Base-by-base conservation (phyloP, 306 rosid genomes). In the Cucurbita moschata region DNA sequence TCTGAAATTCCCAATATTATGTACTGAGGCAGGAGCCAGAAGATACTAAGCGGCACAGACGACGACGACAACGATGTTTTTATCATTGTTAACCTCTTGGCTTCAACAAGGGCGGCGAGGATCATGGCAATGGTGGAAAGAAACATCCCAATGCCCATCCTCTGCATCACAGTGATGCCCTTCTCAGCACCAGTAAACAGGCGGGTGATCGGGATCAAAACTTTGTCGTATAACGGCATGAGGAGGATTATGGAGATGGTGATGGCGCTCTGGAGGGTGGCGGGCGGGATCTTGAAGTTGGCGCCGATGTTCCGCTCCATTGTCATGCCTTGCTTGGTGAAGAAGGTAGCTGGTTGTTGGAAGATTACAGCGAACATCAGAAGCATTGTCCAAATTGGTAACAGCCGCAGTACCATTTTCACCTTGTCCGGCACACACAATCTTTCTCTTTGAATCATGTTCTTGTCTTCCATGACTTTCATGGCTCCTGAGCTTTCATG, bases 111-210 rank as follows among this genome's bases (percentile, higher is more conserved):
- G 2, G 97, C 97, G 4, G 99, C 99, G 0, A 86, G 75, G 40
- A 79, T 26, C 99, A 94, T 89, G 18, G 99, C 96, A 76, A 88
- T 75, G 82, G 89, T 76, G 5, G 99, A 91, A n/a, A 86, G 87
- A 15, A 86, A 84, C 91, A 94, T 94, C n/a, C 99, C 97, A 9
- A 87, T 81, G 72, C 99, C 99, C 97, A 94, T 94, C 47, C 99
- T 85, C 51, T 91, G 96, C 88, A 82, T 85, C 4, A 91, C 96
- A 16, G 60, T 90, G 77, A 94, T 84, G 8, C 97, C 96, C 79
- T 83, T 86, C 50, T 86, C 80, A 26, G 80, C 76, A 4, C 85
- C 79, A 0, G 92, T 91, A 1, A 91, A 57, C 10, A 84, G 16
- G 10, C 78, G 83, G n/a, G 90, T 73, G n/a, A 91, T 56, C 2